Base-by-base conservation (phyloP, 2,329 filamentous ascomycete genomes). In the Botryotinia calthae region DNA sequence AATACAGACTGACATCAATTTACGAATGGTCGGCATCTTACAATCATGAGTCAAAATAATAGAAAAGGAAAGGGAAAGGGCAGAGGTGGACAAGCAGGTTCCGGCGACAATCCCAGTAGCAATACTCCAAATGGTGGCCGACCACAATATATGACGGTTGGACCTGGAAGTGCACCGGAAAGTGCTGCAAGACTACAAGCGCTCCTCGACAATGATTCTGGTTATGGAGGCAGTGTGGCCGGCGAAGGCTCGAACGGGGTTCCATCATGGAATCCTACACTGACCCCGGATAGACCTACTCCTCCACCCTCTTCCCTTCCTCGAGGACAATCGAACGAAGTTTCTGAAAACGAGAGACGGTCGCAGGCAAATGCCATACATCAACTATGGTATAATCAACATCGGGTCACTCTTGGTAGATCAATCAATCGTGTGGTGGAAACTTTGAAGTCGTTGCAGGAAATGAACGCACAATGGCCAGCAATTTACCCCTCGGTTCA, bases 331-430 rank as follows among this genome's bases (percentile, higher is more conserved):
- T 71, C 74, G 40, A 77, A 73, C 56, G 78, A 77, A 73, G 75
- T 80, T 81, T 84, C 85, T 62, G 90, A 92, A 69, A 85, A 89
- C 76, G 91, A 93, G 79, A 87, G 88, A 78, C 87, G 88, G 76
- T 85, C 87, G 62, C 89, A 95, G 76, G 91, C 93, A 54, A 93
- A 91, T 80, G 93, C 97, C 82, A 90, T 98, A 66, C 92, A 97
- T 80, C 96, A 98, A 84, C 87, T 98, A 76, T 93, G 93, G 86
- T 98, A 97, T 84, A 98, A 98, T 82, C 90, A 94, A 79, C 97
- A 98, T 81, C 90, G 95, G 73, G 93, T 91, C 9, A 90, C 93
- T 46, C 88, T 99, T n/a, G 93, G 90, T 61, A 91, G 95, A 74
- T 92, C 94, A 22, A 98, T 99, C 80, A 93, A 91, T 79, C 89